A percentile compares a stretch with the other conserved stretches of the same genome.
Conservation (phyloP, 768 basidiomycete genomes). For the Xerocomus potaroensis region DNA sequence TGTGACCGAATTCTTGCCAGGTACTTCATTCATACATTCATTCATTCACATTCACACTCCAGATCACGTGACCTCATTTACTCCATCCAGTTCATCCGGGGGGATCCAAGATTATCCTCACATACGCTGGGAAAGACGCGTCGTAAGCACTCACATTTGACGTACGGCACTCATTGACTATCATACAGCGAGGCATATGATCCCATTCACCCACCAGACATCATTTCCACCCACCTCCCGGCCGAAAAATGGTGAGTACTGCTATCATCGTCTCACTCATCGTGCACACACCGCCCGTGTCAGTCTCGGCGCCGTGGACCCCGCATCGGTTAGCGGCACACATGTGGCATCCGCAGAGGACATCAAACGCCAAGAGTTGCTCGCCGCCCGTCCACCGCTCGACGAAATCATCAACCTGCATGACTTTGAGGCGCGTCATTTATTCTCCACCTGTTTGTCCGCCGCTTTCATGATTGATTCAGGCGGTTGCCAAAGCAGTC, state of each 20-base stretch:
- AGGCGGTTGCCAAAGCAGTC: constrained; percentile 77
- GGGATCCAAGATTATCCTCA: constrained; percentile 76
- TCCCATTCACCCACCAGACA: constrained; percentile 81
- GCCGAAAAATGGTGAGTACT: constrained; percentile 72
- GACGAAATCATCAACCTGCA: constrained; percentile 82
- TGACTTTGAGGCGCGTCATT: constrained; percentile 74
- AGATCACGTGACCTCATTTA: constrained; percentile 35
- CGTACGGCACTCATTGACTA: background rate
- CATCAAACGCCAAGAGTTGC: constrained; percentile 56
- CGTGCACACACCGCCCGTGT: background rate
- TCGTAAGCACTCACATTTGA: constrained; percentile 43
- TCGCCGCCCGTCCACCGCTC: constrained; percentile 61
- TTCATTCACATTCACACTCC: too few species aligned
- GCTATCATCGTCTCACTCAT: background rate
- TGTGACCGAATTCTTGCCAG: constrained; percentile 71
- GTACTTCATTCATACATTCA: constrained; percentile 40
- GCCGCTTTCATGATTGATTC: constrained; percentile 1
- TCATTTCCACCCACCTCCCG: constrained; percentile 69
- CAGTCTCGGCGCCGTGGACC: constrained; percentile 66
- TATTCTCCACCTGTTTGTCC: too few species aligned
- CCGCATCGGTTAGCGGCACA: constrained; percentile 56
- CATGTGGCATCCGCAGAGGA: constrained; percentile 65
- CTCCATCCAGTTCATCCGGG: constrained; percentile 56
- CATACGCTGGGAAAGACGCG: constrained; percentile 84
- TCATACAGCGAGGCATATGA: constrained; percentile 62